These are phyloP conservation scores for Kazachstania sp. DNA, from an alignment of 1,139 yeast species.

Conservation along the genomic window DNA sequence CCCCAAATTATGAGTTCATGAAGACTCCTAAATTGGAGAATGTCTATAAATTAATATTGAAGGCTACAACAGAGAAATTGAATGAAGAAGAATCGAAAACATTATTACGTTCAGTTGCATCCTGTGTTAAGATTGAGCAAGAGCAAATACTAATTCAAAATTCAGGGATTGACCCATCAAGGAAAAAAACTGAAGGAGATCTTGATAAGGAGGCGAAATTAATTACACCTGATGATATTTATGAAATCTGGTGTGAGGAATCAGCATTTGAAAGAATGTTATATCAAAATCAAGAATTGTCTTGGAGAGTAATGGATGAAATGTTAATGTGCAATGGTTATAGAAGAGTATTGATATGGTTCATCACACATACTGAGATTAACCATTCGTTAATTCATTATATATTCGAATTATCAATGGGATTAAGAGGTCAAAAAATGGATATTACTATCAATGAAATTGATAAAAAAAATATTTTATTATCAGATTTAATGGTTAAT, in stretches of 20 bases:
- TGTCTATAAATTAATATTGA: conserved; percentile 21
- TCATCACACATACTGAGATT: conserved; percentile 47
- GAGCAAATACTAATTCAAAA: conserved; percentile 25
- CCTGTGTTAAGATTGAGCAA: conserved; percentile 41
- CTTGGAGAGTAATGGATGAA: conserved; percentile 55
- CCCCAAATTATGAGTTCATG: conserved; percentile 18
- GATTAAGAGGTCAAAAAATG: conserved; percentile 39
- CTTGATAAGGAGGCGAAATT: conserved; percentile 11
- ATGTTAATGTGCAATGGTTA: conserved; percentile 57
- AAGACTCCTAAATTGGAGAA: conserved; percentile 12
- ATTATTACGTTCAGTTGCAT: conserved; percentile 38
- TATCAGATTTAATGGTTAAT: conserved; percentile 7
- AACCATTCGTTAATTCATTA: conserved; percentile 52
- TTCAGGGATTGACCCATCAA: conserved; percentile 8
- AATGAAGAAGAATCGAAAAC: conserved; percentile 33
- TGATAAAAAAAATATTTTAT: conserved; percentile 10
- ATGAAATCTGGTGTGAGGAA: conserved; percentile 38
- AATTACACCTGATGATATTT: conserved; percentile 45
- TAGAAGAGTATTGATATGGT: conserved; percentile 59
- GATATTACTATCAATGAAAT: conserved; percentile 14
- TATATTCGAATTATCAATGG: conserved; percentile 50
- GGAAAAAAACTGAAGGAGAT: conserved; percentile 3
- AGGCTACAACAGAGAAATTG: conserved; percentile 31
- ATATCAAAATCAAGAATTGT: conserved; percentile 37
- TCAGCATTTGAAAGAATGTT: conserved; percentile 38